Base-by-base conservation (phyloP, 495 filamentous ascomycete genomes). In the Talaromyces nanjingensis region DNA sequence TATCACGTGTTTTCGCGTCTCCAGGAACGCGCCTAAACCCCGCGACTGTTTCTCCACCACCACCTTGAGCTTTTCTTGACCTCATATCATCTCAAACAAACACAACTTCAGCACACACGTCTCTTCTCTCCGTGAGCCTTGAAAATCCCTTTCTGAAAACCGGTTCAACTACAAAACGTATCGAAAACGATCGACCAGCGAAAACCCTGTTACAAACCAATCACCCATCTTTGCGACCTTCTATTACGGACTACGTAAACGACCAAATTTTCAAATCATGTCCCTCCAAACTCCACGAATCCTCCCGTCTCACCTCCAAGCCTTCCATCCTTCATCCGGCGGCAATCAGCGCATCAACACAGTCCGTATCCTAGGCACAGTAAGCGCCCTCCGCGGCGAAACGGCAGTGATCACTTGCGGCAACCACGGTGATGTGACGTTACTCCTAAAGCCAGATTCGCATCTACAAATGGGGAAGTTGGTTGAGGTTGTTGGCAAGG, bases 401-500 rank as follows among this genome's bases (percentile, higher is more conserved):
- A 82, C 80, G 31, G 93, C 92, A 9, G 84, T 84, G 2, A 84
- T 98, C 57, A 91, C 84, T 84, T 79, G 87, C 80, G 74, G 86
- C 5, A 70, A 63, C 20, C 71, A 84, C 31, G 93, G 93, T 7
- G 83, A 83, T 58, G 81, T 97, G 57, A 89, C 85, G 22, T 77
- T 88, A 18, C 78, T 88, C 61, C 71, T 97, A 73, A 93, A 90
- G 71, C 80, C 89, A 82, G 93, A 97, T 65, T 83, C 84, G 34
- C 91, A 96, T 72, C 77, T 98, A 45, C 80, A 84, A 59, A 81
- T 90, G 71, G 88, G 90, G 59, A 91, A 91, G 73, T 84, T 89
- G 53, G 87, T 89, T 18, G 96, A 98, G 76, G 77, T 98, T 64
- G 88, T 98, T 49, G 96, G 92, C 60, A 97, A 94, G 75, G 93